Evolutionary conservation across 768 basidiomycete species (phyloP).

Genomic region (Candolleomyces efflorescens): DNA sequence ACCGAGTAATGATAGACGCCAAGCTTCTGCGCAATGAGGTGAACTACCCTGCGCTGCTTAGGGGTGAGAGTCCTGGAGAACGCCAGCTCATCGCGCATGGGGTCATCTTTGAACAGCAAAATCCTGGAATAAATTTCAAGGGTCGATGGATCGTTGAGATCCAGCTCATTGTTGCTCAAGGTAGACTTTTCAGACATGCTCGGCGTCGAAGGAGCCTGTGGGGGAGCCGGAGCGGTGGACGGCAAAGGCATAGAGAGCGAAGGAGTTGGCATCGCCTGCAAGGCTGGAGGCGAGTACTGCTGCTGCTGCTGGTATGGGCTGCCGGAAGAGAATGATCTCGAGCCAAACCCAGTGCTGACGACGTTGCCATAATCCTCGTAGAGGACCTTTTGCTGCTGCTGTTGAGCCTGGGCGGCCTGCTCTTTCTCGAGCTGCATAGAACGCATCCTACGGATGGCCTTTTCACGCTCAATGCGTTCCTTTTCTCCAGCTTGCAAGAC

Average conservation of each 20-base stretch:
- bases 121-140: slow-evolving; percentile 97
- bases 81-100: slow-evolving; percentile 94
- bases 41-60: slow-evolving; percentile 88
- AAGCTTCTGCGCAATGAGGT: slow-evolving; percentile 94
- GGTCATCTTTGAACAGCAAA: slow-evolving; percentile 95
- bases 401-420: slow-evolving; percentile 18
- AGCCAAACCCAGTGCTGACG: slow-evolving; percentile 54
- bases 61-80: slow-evolving; percentile 86
- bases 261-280: slow-evolving; percentile 40
- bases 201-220: slow-evolving; percentile 53
- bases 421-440: slow-evolving; percentile 95
- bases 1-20: slow-evolving; percentile 93
- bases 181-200: slow-evolving; percentile 62
- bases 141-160: slow-evolving; percentile 93
- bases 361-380: slow-evolving; percentile 77
- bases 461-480: slow-evolving; percentile 97
- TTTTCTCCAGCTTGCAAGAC: slow-evolving; percentile 99
- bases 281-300: slow-evolving; percentile 66
- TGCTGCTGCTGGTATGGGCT: slow-evolving; percentile 51
- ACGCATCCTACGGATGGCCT: slow-evolving; percentile 96
- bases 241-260: slow-evolving; percentile 41
- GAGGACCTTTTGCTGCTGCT: slow-evolving; percentile 46
- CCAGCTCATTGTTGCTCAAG: slow-evolving; percentile 65
- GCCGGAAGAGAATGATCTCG: slow-evolving; percentile 69
- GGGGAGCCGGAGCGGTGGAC: slow-evolving; percentile 47